Conservation (phyloP, 495 filamentous ascomycete genomes). For the Friedmanniomyces simplex region DNA sequence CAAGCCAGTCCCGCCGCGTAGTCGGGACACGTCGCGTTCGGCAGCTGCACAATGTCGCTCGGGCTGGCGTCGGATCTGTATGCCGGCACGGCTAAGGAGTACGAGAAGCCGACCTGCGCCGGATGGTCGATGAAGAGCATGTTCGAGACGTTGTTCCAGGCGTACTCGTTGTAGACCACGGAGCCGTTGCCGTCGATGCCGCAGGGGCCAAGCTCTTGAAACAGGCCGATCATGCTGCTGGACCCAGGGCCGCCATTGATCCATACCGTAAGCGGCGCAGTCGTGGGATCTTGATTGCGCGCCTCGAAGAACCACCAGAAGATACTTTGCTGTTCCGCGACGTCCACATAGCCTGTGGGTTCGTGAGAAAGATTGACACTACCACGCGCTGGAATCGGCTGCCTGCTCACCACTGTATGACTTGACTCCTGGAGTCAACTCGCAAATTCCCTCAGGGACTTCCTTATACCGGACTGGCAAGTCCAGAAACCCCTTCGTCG, state of each 20-base stretch:
- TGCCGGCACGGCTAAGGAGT: slow-evolving; percentile 43
- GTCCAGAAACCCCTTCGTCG: slow-evolving; percentile 40
- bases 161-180: slow-evolving; percentile 48
- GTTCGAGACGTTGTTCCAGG: slow-evolving; percentile 49
- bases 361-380: too few species aligned
- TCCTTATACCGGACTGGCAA: slow-evolving; percentile 48
- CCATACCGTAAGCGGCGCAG: slow-evolving; percentile 53
- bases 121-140: slow-evolving; percentile 55
- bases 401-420: slow-evolving; percentile 33
- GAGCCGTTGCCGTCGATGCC: slow-evolving; percentile 40
- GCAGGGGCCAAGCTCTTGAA: slow-evolving; percentile 55
- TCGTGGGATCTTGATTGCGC: slow-evolving; percentile 41
- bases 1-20: slow-evolving; percentile 40
- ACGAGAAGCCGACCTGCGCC: slow-evolving; percentile 49
- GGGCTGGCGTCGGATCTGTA: slow-evolving; percentile 27
- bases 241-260: slow-evolving; percentile 52
- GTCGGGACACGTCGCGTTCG: slow-evolving; percentile 42
- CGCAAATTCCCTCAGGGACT: slow-evolving; percentile 53
- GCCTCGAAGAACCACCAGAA: slow-evolving; percentile 41
- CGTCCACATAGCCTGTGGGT: slow-evolving; percentile 52
- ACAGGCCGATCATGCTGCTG: slow-evolving; percentile 52
- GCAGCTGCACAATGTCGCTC: slow-evolving; percentile 29
- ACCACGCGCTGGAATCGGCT: too few species aligned
- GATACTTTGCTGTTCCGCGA: slow-evolving; percentile 49
- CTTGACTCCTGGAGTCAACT: slow-evolving; percentile 48